phyloP scores from a whole-genome alignment of 108 stramenopile species.

The Cyclotella sp. region DNA sequence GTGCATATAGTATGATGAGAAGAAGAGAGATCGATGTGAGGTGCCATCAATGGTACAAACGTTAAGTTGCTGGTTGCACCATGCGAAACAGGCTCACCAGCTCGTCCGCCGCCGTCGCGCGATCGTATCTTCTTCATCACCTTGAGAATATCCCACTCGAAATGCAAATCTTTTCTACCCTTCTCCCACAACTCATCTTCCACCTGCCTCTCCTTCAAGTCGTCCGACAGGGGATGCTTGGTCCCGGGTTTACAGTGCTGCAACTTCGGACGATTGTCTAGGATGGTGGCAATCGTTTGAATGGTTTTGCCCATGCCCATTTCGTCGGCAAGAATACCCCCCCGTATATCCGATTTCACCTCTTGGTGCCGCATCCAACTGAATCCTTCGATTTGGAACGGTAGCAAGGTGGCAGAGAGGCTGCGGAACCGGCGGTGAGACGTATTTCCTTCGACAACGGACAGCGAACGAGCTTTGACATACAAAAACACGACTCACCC shows the following conservation, averaged over 20 bases:
- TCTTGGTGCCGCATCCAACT: slow-evolving; percentile 96
- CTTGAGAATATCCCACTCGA: slow-evolving; percentile 83
- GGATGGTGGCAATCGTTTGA: slow-evolving; percentile 93
- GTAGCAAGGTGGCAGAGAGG: slow-evolving; percentile 82
- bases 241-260: slow-evolving; percentile 70
- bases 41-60: not conserved
- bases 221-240: slow-evolving; percentile 72
- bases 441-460: too few relatives aligned
- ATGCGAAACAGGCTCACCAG: slow-evolving; percentile 45
- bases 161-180: slow-evolving; percentile 61
- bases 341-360: slow-evolving; percentile 64
- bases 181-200: slow-evolving; percentile 80
- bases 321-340: slow-evolving; percentile 94
- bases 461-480: too few relatives aligned
- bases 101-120: slow-evolving; percentile 55
- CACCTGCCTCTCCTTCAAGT: slow-evolving; percentile 49
- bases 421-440: not conserved
- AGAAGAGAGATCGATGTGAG: not conserved
- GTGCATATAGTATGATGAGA: not conserved
- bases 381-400: slow-evolving; percentile 96
- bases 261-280: slow-evolving; percentile 85
- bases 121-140: slow-evolving; percentile 62
- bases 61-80: too few relatives aligned
- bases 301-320: slow-evolving; percentile 86
- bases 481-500: slow-evolving; percentile 44